Evolutionary conservation across 1,284 basidiomycete species (phyloP), one percentile per base, ranked within the genome.

Genomic region (Microbotryum violaceum): DNA sequence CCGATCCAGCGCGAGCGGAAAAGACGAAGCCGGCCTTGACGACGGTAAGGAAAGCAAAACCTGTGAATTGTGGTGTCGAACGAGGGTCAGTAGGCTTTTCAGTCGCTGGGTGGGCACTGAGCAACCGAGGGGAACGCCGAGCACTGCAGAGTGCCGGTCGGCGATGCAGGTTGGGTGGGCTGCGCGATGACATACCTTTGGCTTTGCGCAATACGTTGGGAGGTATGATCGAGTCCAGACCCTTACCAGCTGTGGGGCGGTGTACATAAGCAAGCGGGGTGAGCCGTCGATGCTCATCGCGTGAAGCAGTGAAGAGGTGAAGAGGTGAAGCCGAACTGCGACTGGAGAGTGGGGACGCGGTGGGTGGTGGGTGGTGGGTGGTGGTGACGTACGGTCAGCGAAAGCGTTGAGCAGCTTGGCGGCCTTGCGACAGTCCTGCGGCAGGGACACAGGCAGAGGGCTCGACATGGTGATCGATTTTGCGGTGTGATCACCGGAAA

Each of bases 1-100:
- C 94, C 33, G 85, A 87, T 6, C 94, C 94, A 23, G 87, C 96
- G 57, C 82, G 74, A 1, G 80, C 82, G 12, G 78, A 79, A 64
- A 83, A 77, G 3, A 83, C 69, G 72, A 83, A 83, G 7, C 82
- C 82, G 47, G 78, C 75, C 62, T 76, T 76, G 55, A 73, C 72
- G 56, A 71, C 65, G 12, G 61, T 62, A 33, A 70, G 63, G 57
- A 72, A 64, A 33, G 65, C 64, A 46, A 76, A 72, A 18, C 72
- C 37, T 42, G 16, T 42, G 16, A 18, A 3, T 12, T 12, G 10
- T 42, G 37, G 37, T 14, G 37, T 72, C 20, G 50, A 56, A 49
- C 20, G 5, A 46, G 23, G 23, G 51, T 37, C 21, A 23, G 56
- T 2, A 54, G 18, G 16, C n/a, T n/a, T 0, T 25, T 58, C 29